These are phyloP conservation scores for Yarrowia osloensis DNA, from an alignment of 805 yeast genomes.

Conservation along the genomic window DNA sequence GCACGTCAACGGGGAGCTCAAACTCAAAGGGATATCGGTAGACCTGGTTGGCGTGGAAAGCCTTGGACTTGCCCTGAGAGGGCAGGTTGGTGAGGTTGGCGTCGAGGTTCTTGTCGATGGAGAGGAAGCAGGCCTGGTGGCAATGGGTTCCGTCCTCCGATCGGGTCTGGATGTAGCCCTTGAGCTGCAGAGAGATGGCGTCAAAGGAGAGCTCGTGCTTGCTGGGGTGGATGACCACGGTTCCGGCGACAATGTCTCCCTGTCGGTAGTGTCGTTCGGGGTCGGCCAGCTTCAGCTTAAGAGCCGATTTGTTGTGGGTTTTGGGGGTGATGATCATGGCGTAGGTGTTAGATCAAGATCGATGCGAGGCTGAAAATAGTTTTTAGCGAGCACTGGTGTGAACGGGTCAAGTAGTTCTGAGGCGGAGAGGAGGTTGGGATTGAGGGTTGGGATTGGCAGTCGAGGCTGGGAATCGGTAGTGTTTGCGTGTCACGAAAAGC, in stretches of 20 bases:
- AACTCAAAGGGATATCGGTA: conserved; percentile 25
- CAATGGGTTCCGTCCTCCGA: conserved; percentile 28
- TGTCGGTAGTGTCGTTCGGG: conserved; percentile 29
- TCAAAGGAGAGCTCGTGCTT: conserved; percentile 19
- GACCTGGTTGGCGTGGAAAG: conserved; percentile 30
- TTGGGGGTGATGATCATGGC: conserved; percentile 26
- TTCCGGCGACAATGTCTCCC: conserved; percentile 18
- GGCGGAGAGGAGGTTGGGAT: neutral
- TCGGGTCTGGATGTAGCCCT: conserved; percentile 30
- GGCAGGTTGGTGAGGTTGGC: conserved; percentile 29
- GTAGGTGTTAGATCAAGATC: neutral
- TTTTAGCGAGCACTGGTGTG: neutral
- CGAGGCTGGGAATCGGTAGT: neutral
- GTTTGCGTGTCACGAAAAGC: neutral
- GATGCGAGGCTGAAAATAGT: conserved; percentile 18
- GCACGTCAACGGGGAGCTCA: conserved; percentile 14
- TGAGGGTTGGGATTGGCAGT: neutral
- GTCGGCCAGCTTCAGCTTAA: conserved; percentile 25
- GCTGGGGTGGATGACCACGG: conserved; percentile 24
- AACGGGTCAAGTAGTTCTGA: neutral
- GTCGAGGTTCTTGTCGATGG: conserved; percentile 27
- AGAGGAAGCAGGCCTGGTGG: conserved; percentile 28
- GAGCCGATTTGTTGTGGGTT: conserved; percentile 27
- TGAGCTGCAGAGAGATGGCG: conserved; percentile 30
- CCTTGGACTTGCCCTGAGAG: conserved; percentile 25